Evolutionary conservation across 129 eudicot genomes (phyloP), one percentile per base, ranked within the genome.

Genomic region (Gnaphalium uliginosum): DNA sequence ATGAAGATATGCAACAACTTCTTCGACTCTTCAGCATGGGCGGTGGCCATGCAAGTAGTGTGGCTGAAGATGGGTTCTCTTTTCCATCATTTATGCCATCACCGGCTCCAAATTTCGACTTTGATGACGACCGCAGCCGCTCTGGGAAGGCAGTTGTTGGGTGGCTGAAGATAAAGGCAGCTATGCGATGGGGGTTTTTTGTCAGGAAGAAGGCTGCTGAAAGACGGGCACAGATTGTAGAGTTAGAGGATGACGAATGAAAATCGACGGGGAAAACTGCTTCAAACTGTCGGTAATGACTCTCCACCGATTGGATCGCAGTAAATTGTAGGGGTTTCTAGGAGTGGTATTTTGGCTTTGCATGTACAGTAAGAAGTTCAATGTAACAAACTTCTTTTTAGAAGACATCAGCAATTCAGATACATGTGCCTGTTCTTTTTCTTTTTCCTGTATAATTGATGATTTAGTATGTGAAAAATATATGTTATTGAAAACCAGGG

Each of bases 141-240:
- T 74, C 96, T 0, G 98, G 92, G 50, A 93, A 88, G 79, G 98
- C 98, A 23, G 98, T 88, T 48, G 98, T 86, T 32, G 98, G 98
- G 33, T 93, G 98, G 98, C 79, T 93, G 74, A 93, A 93, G 84
- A 90, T 93, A 21, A 93, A 93, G 84, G 98, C 98, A 46, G 98
- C 98, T 1, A 90, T 93, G 97, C 86, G 98, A 79, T 93, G 98
- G 98, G 98, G 98, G 17, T 90, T 93, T 56, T 93, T 93, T 67
- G 82, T 93, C 43, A 83, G 98, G 89, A 93, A 93, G 73, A 93
- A 93, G 67, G 98, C 98, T 2, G 96, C 98, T 22, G 98, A 93
- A 83, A 87, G 97, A 59, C 84, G 97, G 72, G 98, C 98, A 2
- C 90, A 88, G 77, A 61, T 90, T 76, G 96, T 83, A 66, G 96